Evolutionary conservation across 805 yeast genomes (phyloP).

Genomic region (Saccharomycopsis sp.): DNA sequence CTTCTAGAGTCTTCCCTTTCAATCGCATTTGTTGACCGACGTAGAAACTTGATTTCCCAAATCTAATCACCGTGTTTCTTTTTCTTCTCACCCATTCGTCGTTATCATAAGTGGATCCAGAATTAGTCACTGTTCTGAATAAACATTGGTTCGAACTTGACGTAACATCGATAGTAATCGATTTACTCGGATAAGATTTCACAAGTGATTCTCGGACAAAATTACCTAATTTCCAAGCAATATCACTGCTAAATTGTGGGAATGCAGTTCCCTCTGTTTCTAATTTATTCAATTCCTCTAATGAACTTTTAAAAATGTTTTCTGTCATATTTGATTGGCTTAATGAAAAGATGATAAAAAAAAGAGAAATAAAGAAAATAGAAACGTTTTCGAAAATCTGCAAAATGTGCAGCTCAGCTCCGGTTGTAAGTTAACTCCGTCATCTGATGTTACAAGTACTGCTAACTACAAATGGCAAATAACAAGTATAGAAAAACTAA

Average conservation of each 20-base stretch:
- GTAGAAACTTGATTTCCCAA: constrained; percentile 40
- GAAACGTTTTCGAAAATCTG: background rate
- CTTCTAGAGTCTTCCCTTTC: constrained; percentile 32
- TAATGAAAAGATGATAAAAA: background rate
- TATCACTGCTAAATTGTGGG: constrained; percentile 22
- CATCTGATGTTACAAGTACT: too few relatives aligned
- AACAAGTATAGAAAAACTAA: background rate
- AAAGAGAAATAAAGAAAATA: background rate
- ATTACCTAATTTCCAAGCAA: constrained; percentile 42
- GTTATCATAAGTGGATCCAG: constrained; percentile 40
- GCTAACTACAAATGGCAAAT: too few relatives aligned
- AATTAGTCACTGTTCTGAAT: constrained; percentile 36
- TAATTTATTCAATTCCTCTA: constrained; percentile 31
- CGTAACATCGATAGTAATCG: constrained; percentile 43
- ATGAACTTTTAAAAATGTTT: constrained; percentile 29
- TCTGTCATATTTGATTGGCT: background rate
- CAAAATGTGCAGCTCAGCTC: background rate
- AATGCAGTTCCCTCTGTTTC: constrained; percentile 1
- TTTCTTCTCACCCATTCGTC: constrained; percentile 49
- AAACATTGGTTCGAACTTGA: constrained; percentile 39
- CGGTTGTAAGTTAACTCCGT: too few relatives aligned
- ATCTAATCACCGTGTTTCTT: constrained; percentile 40
- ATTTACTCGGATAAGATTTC: constrained; percentile 27
- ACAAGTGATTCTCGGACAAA: constrained; percentile 33
- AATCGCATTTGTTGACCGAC: constrained; percentile 38